phyloP scores from a whole-genome alignment of 306 rosid genomes.

The Acacia confusa region DNA sequence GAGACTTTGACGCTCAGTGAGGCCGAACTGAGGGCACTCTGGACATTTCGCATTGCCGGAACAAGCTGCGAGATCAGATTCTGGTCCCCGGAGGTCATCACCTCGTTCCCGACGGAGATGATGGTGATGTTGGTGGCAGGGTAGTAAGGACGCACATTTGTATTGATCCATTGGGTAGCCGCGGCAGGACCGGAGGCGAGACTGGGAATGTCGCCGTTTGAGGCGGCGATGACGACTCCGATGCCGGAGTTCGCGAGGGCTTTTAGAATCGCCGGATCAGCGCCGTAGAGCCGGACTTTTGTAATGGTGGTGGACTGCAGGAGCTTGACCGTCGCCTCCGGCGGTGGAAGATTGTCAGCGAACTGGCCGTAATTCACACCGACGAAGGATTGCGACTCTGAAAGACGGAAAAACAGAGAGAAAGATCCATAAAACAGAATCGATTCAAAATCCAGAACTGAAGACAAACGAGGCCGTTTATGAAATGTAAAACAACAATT shows the following conservation, averaged over 20 bases:
- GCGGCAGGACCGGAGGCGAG: constrained; percentile 69
- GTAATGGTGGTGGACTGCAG: constrained; percentile 67
- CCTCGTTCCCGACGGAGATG: constrained; percentile 86
- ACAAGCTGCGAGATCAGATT: constrained; percentile 58
- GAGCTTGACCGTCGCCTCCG: constrained; percentile 47
- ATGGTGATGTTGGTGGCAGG: constrained; percentile 68
- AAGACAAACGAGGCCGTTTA: not conserved
- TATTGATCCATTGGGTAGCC: constrained; percentile 66
- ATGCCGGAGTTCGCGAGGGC: constrained; percentile 69
- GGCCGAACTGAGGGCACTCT: constrained; percentile 56
- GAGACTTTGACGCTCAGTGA: constrained; percentile 72
- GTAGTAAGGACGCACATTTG: constrained; percentile 68
- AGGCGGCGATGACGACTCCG: constrained; percentile 56
- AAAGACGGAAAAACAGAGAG: constrained; percentile 4
- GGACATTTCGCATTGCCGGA: constrained; percentile 83
- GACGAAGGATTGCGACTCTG: constrained; percentile 81
- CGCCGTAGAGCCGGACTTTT: constrained; percentile 65
- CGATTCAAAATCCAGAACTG: not conserved
- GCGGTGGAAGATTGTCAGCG: constrained; percentile 79
- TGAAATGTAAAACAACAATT: not conserved
- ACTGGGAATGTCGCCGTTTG: constrained; percentile 64
- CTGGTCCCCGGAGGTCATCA: constrained; percentile 52
- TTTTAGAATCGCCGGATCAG: constrained; percentile 63
- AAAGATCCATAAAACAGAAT: not conserved
- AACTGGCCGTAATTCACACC: constrained; percentile 87